Evolutionary conservation across 768 basidiomycete genomes (phyloP).

Genomic region (Pleurotus giganteus): DNA sequence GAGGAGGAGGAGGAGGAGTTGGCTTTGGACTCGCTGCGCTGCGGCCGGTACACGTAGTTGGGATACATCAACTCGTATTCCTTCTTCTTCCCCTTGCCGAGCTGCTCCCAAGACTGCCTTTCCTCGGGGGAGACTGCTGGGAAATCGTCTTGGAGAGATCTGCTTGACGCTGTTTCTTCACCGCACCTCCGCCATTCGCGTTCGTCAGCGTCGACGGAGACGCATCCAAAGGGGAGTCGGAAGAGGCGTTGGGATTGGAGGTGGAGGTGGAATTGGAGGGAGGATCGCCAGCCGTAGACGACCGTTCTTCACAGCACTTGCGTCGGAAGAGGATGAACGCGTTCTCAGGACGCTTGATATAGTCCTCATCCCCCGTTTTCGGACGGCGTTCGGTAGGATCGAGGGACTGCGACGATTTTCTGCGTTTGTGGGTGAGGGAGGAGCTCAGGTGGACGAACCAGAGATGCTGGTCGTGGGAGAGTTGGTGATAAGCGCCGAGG

Average conservation of each 20-base stretch:
- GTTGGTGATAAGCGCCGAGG: slow-evolving; percentile 22
- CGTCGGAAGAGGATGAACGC: slow-evolving; percentile 84
- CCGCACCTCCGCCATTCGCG: too few species aligned
- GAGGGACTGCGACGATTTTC: slow-evolving; percentile 48
- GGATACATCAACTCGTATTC: slow-evolving; percentile 76
- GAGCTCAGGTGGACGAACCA: slow-evolving; percentile 29
- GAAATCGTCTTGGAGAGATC: slow-evolving; percentile 82
- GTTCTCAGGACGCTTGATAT: slow-evolving; percentile 82
- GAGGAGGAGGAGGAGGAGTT: too few species aligned
- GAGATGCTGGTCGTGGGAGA: slow-evolving; percentile 22
- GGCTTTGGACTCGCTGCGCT: slow-evolving; percentile 60
- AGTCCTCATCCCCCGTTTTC: slow-evolving; percentile 77
- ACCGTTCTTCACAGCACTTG: slow-evolving; percentile 73
- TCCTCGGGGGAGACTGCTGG: slow-evolving; percentile 68
- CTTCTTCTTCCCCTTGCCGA: slow-evolving; percentile 78
- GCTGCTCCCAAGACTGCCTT: slow-evolving; percentile 69
- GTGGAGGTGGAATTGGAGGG: slow-evolving; percentile 13
- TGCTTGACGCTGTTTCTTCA: slow-evolving; percentile 76
- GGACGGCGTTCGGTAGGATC: slow-evolving; percentile 53
- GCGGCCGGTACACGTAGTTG: slow-evolving; percentile 77
- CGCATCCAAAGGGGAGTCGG: slow-evolving; percentile 13
- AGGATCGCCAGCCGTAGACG: slow-evolving; percentile 51
- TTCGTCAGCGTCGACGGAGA: slow-evolving; percentile 4
- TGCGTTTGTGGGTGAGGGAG: slow-evolving; percentile 43
- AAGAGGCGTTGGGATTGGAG: neutral